A percentile compares a stretch with the other conserved stretches of the same genome.
phyloP scores from a whole-genome alignment of 2,329 filamentous ascomycete species.

The Fusarium aywerte region DNA sequence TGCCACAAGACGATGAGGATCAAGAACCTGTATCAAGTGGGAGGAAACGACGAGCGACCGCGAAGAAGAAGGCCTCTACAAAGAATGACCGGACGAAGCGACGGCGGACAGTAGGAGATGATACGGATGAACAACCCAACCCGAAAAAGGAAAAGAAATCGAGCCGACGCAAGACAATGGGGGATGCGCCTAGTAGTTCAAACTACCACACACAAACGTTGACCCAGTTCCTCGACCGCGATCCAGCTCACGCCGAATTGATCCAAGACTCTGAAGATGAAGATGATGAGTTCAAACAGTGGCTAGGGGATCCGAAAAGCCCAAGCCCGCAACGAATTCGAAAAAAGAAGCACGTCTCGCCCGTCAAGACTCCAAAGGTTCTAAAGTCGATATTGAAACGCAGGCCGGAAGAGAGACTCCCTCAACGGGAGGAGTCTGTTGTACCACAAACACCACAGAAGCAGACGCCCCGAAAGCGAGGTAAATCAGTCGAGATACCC shows the following conservation, averaged over 20 bases:
- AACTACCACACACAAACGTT: constrained; percentile 57
- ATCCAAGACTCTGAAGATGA: constrained; percentile 56
- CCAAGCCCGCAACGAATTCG: constrained; percentile 41
- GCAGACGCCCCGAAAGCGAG: constrained; percentile 54
- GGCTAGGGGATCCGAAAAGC: constrained; percentile 48
- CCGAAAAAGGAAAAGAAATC: constrained; percentile 33
- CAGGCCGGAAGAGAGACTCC: constrained; percentile 2
- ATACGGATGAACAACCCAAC: constrained; percentile 31
- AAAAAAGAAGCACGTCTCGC: constrained; percentile 17
- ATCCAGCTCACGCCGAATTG: constrained; percentile 27
- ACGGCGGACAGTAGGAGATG: constrained; percentile 47
- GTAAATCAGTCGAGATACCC: constrained; percentile 54
- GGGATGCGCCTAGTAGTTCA: constrained; percentile 48
- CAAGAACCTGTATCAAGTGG: constrained; percentile 41
- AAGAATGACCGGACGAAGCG: constrained; percentile 39
- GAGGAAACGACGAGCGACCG: constrained; percentile 38
- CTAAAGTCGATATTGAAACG: constrained; percentile 35
- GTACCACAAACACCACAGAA: constrained; percentile 56
- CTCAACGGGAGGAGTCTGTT: constrained; percentile 49
- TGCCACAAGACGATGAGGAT: constrained; percentile 26
- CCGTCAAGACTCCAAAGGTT: constrained; percentile 27
- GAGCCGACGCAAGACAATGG: constrained; percentile 47
- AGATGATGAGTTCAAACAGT: constrained; percentile 48
- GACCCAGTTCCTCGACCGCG: constrained; percentile 52
- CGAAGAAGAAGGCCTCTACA: constrained; percentile 24